A percentile compares a stretch with the other conserved stretches of the same genome.
phyloP scores from a whole-genome alignment of 208 protist genomes.

The Sergeia podlipaevii region DNA sequence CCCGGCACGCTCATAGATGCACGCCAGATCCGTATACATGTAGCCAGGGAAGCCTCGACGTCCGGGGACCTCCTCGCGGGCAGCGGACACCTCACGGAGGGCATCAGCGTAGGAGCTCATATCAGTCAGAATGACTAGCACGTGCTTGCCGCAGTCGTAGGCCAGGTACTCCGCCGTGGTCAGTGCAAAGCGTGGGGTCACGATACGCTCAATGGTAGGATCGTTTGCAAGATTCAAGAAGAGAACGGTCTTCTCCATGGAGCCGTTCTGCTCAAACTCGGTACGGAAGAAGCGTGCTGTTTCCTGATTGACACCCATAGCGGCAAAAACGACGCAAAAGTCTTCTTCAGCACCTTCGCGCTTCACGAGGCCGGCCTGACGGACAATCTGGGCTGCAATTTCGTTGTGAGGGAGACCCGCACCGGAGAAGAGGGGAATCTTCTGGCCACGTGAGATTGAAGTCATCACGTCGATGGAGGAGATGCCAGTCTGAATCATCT shows the following conservation, averaged over 20 bases:
- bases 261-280: conserved; percentile 99
- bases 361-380: conserved; percentile 99
- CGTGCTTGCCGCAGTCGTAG: conserved; percentile 99
- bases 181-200: conserved; percentile 99
- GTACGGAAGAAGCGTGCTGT: conserved; percentile 99
- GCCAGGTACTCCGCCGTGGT: conserved; percentile 99
- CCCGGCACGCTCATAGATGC: conserved; percentile 99
- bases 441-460: conserved; percentile 99
- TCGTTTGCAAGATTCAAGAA: conserved; percentile 99
- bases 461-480: conserved; percentile 99
- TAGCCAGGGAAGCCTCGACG: conserved; percentile 99
- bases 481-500: conserved; percentile 99
- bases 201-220: conserved; percentile 99
- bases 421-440: conserved; percentile 99
- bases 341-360: conserved; percentile 91
- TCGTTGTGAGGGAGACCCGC: conserved; percentile 99
- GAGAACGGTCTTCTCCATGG: conserved; percentile 97
- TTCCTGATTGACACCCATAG: conserved; percentile 99
- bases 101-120: conserved; percentile 99
- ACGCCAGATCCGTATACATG: conserved; percentile 99
- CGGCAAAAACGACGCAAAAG: conserved; percentile 99
- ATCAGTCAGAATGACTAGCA: conserved; percentile 99
- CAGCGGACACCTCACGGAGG: conserved; percentile 99
- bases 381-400: conserved; percentile 99
- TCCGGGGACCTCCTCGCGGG: conserved; percentile 99